phyloP scores from a whole-genome alignment of 2,329 filamentous ascomycete species.

The Madurella mycetomatis region DNA sequence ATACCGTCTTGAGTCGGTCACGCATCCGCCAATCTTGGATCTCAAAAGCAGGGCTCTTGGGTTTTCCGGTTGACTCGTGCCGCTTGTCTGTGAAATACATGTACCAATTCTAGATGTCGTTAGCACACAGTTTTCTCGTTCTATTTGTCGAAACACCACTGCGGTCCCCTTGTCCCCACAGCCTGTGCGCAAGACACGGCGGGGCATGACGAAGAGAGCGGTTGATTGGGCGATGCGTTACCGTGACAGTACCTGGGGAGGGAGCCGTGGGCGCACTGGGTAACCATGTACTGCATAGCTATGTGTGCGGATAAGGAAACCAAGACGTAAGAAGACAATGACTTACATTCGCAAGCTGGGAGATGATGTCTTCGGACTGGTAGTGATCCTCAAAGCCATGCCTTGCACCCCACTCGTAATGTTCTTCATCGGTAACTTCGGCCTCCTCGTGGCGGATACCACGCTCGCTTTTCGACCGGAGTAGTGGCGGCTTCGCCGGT shows the following conservation, averaged over 20 bases:
- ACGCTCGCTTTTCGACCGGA: slow-evolving; percentile 56
- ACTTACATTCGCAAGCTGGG: slow-evolving; percentile 72
- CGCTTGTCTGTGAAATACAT: slow-evolving; percentile 99
- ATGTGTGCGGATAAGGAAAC: not conserved
- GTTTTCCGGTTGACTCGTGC: slow-evolving; percentile 89
- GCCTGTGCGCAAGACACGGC: too few relatives aligned
- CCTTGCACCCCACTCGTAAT: slow-evolving; percentile 56
- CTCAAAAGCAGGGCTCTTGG: slow-evolving; percentile 61
- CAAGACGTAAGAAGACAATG: not conserved
- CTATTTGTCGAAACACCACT: not conserved
- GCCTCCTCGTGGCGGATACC: slow-evolving; percentile 34
- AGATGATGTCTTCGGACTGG: slow-evolving; percentile 83
- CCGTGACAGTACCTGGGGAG: too few relatives aligned
- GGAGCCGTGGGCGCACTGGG: not conserved
- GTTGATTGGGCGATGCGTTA: not conserved
- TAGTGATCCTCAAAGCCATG: slow-evolving; percentile 94
- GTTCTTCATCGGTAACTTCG: slow-evolving; percentile 40
- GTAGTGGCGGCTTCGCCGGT: slow-evolving; percentile 46
- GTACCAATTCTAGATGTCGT: slow-evolving; percentile 76
- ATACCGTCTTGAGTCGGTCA: slow-evolving; percentile 93
- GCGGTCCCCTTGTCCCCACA: not conserved
- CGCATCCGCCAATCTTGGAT: slow-evolving; percentile 97
- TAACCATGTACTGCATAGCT: not conserved
- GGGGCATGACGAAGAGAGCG: slow-evolving; percentile 1
- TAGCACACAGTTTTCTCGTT: slow-evolving; percentile 8